These are phyloP conservation scores for Leucocoprinus sp. DNA, from an alignment of 768 basidiomycete genomes.

Conservation along the genomic window DNA sequence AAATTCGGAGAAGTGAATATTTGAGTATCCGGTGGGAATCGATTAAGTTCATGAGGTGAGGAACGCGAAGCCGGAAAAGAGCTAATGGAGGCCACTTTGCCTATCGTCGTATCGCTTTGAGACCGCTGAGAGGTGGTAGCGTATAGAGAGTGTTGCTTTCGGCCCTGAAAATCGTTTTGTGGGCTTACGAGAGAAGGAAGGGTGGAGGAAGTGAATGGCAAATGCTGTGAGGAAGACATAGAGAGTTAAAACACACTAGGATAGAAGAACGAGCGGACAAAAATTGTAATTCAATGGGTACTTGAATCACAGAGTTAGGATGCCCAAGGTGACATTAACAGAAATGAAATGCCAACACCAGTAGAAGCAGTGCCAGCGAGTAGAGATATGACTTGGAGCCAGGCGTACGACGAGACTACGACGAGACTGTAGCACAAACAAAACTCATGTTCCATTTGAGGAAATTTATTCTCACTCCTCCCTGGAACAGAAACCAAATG, in stretches of 20 bases:
- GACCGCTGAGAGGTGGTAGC: constrained; percentile 13
- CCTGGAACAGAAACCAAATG: too few species aligned
- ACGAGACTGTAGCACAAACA: not conserved
- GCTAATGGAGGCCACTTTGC: constrained; percentile 1
- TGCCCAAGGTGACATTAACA: not conserved
- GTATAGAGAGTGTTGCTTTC: constrained; percentile 25
- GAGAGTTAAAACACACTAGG: constrained; percentile 1
- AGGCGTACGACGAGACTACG: not conserved
- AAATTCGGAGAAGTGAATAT: constrained; percentile 15
- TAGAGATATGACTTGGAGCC: not conserved
- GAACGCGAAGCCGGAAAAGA: constrained; percentile 10
- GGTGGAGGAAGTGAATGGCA: constrained; percentile 18
- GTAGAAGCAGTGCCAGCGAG: not conserved
- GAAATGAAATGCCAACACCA: not conserved
- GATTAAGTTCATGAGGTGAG: constrained; percentile 10
- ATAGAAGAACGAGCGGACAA: not conserved
- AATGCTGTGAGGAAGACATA: constrained; percentile 19
- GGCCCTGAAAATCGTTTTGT: constrained; percentile 21
- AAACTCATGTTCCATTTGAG: not conserved
- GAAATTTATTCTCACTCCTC: not conserved
- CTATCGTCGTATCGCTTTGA: constrained; percentile 11
- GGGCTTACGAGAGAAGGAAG: constrained; percentile 15
- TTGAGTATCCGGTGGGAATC: constrained; percentile 13
- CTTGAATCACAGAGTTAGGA: not conserved
- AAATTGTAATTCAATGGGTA: not conserved